Percentiles rank a stretch among this genome's conserved stretches.
Conservation (phyloP, 2,329 filamentous ascomycete genomes). For the Curvularia eragrostidis region DNA sequence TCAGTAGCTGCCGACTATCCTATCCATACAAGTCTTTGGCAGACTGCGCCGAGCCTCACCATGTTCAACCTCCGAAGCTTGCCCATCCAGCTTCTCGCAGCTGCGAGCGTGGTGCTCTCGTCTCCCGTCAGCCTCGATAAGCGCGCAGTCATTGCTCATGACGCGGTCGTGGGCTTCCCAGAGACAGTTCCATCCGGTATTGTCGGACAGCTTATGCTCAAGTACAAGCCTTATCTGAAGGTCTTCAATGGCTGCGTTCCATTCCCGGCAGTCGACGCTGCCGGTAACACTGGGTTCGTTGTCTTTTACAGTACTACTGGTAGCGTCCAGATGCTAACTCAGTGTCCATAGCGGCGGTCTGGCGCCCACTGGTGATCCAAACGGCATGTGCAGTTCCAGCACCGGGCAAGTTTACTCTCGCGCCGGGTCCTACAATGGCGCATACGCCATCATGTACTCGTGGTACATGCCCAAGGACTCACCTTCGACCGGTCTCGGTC, state of each 20-base stretch:
- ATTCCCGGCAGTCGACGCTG: slow-evolving; percentile 66
- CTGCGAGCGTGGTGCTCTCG: slow-evolving; percentile 30
- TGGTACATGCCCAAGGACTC: slow-evolving; percentile 62
- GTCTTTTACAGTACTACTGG: not conserved
- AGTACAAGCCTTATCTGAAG: slow-evolving; percentile 64
- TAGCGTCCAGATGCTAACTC: not conserved
- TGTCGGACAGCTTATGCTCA: slow-evolving; percentile 58
- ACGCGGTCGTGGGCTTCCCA: slow-evolving; percentile 61
- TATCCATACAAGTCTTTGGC: not conserved
- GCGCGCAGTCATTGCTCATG: slow-evolving; percentile 54
- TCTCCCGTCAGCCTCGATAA: slow-evolving; percentile 38
- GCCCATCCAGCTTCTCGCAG: slow-evolving; percentile 32
- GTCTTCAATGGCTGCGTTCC: slow-evolving; percentile 68
- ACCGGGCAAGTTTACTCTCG: slow-evolving; percentile 62
- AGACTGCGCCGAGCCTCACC: not conserved
- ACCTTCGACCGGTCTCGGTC: slow-evolving; percentile 55
- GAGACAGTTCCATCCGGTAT: slow-evolving; percentile 59
- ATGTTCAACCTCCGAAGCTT: slow-evolving; percentile 37
- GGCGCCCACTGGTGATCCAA: slow-evolving; percentile 48
- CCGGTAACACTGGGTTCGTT: slow-evolving; percentile 63
- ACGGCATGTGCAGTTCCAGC: slow-evolving; percentile 52
- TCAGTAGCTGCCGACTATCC: not conserved
- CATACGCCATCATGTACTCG: slow-evolving; percentile 60
- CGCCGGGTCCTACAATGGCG: slow-evolving; percentile 49
- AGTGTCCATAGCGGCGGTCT: slow-evolving; percentile 52